Conservation (phyloP, 1,284 basidiomycete species). For the Ustilago bromivora region DNA sequence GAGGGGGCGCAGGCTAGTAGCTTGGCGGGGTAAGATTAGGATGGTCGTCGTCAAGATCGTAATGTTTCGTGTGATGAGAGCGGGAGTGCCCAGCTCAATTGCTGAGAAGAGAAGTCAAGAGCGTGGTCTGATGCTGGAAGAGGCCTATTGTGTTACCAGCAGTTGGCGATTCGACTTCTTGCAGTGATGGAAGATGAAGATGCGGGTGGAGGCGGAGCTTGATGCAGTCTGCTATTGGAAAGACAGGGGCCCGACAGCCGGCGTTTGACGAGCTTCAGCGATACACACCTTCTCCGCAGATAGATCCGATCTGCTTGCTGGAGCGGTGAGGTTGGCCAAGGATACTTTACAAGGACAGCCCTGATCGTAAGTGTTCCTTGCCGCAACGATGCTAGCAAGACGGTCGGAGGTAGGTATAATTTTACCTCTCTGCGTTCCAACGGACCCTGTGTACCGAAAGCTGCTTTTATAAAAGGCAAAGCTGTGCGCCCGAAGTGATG, state of each 20-base stretch:
- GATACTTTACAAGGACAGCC: background rate
- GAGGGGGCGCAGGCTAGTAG: background rate
- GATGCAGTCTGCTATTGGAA: background rate
- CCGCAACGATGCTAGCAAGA: background rate
- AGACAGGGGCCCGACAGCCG: background rate
- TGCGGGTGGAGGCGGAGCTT: background rate
- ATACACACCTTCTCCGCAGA: background rate
- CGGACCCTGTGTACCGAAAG: background rate
- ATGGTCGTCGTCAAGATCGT: constrained; percentile 33
- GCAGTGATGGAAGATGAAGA: background rate
- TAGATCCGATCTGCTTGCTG: background rate
- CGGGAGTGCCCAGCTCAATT: too few relatives aligned
- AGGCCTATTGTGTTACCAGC: background rate
- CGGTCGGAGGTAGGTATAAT: background rate
- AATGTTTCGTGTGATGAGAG: constrained; percentile 18
- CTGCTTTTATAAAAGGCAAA: constrained; percentile 1
- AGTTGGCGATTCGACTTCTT: background rate
- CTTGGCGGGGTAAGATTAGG: background rate
- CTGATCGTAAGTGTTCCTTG: background rate
- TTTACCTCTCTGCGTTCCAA: background rate
- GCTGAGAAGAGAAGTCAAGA: background rate
- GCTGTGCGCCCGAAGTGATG: background rate
- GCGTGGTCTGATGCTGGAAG: background rate
- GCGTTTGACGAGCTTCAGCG: background rate
- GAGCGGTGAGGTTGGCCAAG: background rate